Percentiles rank a stretch among this genome's conserved stretches.
phyloP scores from a whole-genome alignment of 2,329 filamentous ascomycete species.

The Bipolaris cookei region DNA sequence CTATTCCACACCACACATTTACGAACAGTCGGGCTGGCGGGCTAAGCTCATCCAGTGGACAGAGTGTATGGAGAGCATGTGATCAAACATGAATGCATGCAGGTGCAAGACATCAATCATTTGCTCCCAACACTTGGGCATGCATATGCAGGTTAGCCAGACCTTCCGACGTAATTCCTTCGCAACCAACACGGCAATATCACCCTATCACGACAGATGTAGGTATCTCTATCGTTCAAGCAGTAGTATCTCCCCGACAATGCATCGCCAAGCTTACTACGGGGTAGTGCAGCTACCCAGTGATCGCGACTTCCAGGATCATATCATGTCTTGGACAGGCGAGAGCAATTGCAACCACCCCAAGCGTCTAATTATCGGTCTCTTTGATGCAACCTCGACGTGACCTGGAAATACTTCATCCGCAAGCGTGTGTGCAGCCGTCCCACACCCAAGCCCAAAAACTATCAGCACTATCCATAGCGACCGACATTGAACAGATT shows the following conservation, averaged over 20 bases:
- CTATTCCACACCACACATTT: neutral
- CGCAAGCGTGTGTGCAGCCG: neutral
- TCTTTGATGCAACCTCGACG: conserved; percentile 2
- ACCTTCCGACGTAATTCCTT: conserved; percentile 2
- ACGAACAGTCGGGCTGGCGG: neutral
- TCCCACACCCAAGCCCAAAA: conserved; percentile 1
- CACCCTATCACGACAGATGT: neutral
- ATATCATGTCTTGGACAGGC: neutral
- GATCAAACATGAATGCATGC: conserved; percentile 25
- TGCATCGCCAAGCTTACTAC: neutral
- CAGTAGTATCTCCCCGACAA: neutral
- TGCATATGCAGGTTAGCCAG: conserved; percentile 24
- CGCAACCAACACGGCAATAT: conserved; percentile 6
- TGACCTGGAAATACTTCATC: neutral
- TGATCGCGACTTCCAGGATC: neutral
- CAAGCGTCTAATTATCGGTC: conserved; percentile 7
- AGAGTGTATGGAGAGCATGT: conserved; percentile 20
- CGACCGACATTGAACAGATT: neutral
- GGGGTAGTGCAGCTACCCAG: neutral
- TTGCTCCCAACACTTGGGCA: conserved; percentile 7
- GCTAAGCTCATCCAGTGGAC: neutral
- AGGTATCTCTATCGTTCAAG: neutral
- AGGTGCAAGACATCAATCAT: conserved; percentile 14
- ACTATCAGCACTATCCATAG: neutral
- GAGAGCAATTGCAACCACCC: neutral